Percentiles rank a stretch among this genome's conserved stretches.
These are phyloP conservation scores for Plenodomus lindquistii DNA, from an alignment of 2,329 filamentous ascomycete genomes.

Conservation along the genomic window DNA sequence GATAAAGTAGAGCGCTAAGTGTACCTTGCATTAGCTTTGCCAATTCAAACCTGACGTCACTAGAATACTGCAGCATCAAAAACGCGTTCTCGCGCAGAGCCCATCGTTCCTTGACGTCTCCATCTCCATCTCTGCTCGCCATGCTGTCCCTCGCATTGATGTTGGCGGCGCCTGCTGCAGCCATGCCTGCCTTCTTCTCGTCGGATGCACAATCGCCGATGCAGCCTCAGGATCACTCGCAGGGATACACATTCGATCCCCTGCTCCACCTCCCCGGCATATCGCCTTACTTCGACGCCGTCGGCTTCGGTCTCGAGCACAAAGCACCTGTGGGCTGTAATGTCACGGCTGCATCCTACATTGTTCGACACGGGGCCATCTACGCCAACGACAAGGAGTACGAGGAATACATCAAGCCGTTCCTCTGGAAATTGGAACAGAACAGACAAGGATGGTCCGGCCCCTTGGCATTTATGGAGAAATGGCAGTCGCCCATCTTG, in stretches of 20 bases:
- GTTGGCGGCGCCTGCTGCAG: constrained; percentile 23
- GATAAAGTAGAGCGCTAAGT: background rate
- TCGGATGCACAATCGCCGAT: constrained; percentile 19
- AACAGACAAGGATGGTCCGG: constrained; percentile 57
- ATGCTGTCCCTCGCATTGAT: constrained; percentile 21
- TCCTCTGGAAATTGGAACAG: constrained; percentile 61
- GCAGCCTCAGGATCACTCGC: constrained; percentile 30
- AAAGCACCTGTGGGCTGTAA: constrained; percentile 54
- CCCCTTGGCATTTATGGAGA: constrained; percentile 58
- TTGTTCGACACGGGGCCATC: constrained; percentile 55
- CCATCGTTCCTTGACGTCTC: background rate
- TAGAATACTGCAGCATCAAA: no score
- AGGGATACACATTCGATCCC: constrained; percentile 51
- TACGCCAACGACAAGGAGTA: constrained; percentile 57
- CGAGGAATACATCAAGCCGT: constrained; percentile 54
- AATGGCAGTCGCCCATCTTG: constrained; percentile 60
- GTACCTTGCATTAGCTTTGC: background rate
- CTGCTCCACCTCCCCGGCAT: constrained; percentile 55
- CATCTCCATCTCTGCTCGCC: background rate
- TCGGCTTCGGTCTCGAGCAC: constrained; percentile 52
- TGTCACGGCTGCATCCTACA: constrained; percentile 53
- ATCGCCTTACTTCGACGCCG: constrained; percentile 55
- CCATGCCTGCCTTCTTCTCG: constrained; percentile 19
- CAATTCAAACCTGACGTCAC: background rate
- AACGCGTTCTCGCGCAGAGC: background rate